Base-by-base conservation (phyloP, 1,284 basidiomycete genomes). In the Fomitopsis schrenkii region DNA sequence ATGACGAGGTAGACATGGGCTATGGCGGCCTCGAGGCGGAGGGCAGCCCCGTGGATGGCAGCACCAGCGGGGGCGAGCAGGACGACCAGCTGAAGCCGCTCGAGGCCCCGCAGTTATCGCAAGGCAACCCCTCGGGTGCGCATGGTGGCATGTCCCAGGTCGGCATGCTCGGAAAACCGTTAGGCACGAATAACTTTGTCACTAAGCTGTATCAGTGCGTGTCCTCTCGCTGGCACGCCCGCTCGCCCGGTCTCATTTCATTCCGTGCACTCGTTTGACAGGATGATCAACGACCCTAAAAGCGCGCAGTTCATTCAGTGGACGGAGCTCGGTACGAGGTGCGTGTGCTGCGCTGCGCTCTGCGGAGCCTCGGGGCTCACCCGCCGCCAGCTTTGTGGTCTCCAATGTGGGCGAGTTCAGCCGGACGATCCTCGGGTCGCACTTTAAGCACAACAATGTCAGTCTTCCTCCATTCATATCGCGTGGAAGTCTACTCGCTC, bases 381-480 rank as follows among this genome's bases (percentile, higher is more conserved):
- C 52, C 28, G 40, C 40, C 4, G 35, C n/a, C 56, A 83, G 89
- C 54, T 92, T 93, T 67, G 88, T 93, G 53, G 90, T 93, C 30
- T 88, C 86, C 45, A 91, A 91, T 62, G 89, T 91, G 53, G 89
- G 89, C 71, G 91, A 92, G 72, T 92, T 93, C 73, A 91, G 89
- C 68, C 80, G 89, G 62, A 90, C 83, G 68, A 91, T 93, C 67
- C 79, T 93, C 41, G 90, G 89, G 3, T 86, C 87, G 3, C 90
- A 93, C 70, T 92, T 93, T 76, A 91, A 92, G 72, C 90, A 91
- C 74, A 91, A 91, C 73, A 92, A 92, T 71, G 90, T 90, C 65
- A 64, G 85, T 76, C n/a, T 35, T 30, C 44, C 38, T n/a, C 38
- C 55, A 14, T 57, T 58, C 60, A 30, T 48, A 45, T 46, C 33